A percentile compares a stretch with the other conserved stretches of the same genome.
Evolutionary conservation across 768 basidiomycete genomes (phyloP).

Genomic region (Hericium rajendrae): DNA sequence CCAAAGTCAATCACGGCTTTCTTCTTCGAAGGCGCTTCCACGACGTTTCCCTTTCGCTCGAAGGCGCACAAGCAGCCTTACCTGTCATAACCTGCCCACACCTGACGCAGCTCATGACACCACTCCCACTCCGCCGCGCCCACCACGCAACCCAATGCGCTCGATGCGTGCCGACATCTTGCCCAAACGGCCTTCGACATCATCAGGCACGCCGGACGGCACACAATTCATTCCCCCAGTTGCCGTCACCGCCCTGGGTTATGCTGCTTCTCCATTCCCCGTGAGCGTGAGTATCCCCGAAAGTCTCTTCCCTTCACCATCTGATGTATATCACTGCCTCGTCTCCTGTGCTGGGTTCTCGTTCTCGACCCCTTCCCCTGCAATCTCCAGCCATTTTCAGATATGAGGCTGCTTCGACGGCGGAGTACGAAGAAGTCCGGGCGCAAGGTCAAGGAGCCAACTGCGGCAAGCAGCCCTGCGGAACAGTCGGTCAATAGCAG

Average conservation of each 20-base stretch:
- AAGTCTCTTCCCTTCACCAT: neutral
- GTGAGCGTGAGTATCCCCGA: slow-evolving; percentile 3
- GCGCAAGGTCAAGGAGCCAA: slow-evolving; percentile 5
- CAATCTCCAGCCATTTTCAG: slow-evolving; percentile 9
- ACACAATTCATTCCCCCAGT: neutral
- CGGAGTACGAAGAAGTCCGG: slow-evolving; percentile 5
- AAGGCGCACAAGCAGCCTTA: slow-evolving; percentile 8
- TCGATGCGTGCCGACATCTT: neutral
- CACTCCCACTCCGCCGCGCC: neutral
- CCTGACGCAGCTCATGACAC: neutral
- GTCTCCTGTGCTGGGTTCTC: neutral
- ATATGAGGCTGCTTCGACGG: slow-evolving; percentile 8
- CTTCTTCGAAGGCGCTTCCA: neutral
- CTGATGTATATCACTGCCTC: neutral
- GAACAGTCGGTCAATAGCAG: neutral
- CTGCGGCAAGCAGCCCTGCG: neutral
- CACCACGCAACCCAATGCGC: neutral
- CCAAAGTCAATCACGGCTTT: neutral
- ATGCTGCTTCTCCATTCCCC: slow-evolving; percentile 2
- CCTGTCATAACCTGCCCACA: neutral
- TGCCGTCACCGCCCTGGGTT: slow-evolving; percentile 2
- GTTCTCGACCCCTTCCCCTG: neutral
- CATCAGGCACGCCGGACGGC: slow-evolving; percentile 2
- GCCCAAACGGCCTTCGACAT: slow-evolving; percentile 5
- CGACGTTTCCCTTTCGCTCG: slow-evolving; percentile 1